Evolutionary conservation across 345 rosid species (phyloP).

Genomic region (Anastatica hierochuntica): DNA sequence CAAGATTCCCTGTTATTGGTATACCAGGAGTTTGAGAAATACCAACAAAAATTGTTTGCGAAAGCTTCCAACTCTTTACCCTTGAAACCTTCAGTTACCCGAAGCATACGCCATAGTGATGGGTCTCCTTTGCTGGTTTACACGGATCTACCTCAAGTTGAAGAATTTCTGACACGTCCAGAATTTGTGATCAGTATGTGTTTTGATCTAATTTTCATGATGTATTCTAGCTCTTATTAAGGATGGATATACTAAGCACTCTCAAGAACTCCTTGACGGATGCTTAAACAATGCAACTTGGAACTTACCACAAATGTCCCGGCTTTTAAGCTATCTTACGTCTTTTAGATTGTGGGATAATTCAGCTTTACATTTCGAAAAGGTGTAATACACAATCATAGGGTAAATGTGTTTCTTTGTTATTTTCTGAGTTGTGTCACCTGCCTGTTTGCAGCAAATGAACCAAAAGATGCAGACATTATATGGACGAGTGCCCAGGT

Average conservation of each 20-base stretch:
- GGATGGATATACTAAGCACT: not conserved
- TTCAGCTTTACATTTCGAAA: not conserved
- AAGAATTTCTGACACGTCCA: constrained; percentile 68
- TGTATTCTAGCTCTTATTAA: constrained; percentile 5
- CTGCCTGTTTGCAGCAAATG: constrained; percentile 43
- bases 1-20: constrained; percentile 13
- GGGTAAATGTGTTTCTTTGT: not conserved
- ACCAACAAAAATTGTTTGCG: constrained; percentile 31
- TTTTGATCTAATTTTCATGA: constrained; percentile 7
- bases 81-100: constrained; percentile 24
- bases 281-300: not conserved
- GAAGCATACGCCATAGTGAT: constrained; percentile 33
- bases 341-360: not conserved
- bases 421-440: constrained; percentile 5
- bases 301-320: not conserved
- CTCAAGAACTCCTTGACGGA: not conserved
- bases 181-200: constrained; percentile 77
- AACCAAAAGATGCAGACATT: constrained; percentile 75
- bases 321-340: not conserved
- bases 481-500: constrained; percentile 90
- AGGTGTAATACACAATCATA: not conserved
- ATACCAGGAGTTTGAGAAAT: constrained; percentile 64
- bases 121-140: constrained; percentile 49
- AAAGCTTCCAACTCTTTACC: constrained; percentile 31
- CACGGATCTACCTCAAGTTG: constrained; percentile 89